Percentiles rank a stretch among this genome's conserved stretches.
Conservation (phyloP, 1,284 basidiomycete species). For the Polyporus tsugae region DNA sequence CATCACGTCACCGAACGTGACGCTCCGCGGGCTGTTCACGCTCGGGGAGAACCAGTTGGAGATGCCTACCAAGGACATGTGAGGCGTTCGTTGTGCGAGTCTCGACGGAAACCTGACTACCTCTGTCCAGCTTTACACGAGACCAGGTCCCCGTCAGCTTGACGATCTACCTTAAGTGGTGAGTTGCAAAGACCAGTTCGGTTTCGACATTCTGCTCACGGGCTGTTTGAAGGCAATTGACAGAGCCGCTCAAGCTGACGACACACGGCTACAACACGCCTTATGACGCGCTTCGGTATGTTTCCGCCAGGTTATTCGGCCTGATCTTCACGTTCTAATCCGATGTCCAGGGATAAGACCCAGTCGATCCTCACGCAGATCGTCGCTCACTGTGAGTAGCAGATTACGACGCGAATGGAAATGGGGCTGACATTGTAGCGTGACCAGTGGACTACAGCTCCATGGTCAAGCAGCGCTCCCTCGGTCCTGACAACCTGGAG, state of each 20-base stretch:
- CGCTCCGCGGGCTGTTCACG: constrained; percentile 78
- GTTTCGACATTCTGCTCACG: not conserved
- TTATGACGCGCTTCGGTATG: constrained; percentile 72
- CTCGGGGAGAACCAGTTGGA: constrained; percentile 83
- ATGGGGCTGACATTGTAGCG: not conserved
- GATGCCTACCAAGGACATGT: constrained; percentile 88
- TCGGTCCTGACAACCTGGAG: constrained; percentile 77
- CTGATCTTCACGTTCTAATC: constrained; percentile 14
- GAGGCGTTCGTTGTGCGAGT: constrained; percentile 37
- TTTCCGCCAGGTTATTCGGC: not conserved
- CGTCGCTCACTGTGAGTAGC: constrained; percentile 68
- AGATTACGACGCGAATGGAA: not conserved
- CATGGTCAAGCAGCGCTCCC: constrained; percentile 81
- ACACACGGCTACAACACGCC: constrained; percentile 84
- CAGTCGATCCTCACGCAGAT: constrained; percentile 87
- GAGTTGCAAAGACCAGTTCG: constrained; percentile 12
- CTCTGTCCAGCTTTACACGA: constrained; percentile 67
- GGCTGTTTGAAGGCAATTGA: constrained; percentile 57
- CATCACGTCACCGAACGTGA: constrained; percentile 83
- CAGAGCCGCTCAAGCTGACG: constrained; percentile 79
- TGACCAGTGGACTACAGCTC: constrained; percentile 58
- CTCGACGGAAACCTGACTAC: not conserved
- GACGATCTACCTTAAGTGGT: constrained; percentile 84
- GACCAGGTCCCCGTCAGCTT: constrained; percentile 86
- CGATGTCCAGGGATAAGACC: constrained; percentile 66